Conservation (phyloP, 2,329 filamentous ascomycete genomes). For the Aspergillus niger region DNA sequence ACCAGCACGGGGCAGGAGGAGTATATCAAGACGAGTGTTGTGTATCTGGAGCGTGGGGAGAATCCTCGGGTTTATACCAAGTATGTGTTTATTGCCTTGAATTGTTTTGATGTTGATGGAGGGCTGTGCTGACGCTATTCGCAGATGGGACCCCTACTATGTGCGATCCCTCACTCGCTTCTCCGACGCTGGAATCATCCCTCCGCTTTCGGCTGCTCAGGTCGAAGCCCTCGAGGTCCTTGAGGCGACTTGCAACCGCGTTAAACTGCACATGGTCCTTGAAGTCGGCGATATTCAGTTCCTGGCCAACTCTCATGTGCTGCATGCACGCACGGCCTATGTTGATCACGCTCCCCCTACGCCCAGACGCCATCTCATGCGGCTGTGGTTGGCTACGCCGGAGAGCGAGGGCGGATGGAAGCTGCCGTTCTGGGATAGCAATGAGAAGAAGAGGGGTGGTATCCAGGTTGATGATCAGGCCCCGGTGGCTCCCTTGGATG, state of each 20-base stretch:
- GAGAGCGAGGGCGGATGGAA: conserved; percentile 83
- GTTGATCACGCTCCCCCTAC: conserved; percentile 68
- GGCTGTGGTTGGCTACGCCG: conserved; percentile 81
- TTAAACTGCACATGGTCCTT: conserved; percentile 80
- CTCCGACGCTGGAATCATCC: conserved; percentile 71
- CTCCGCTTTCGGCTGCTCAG: conserved; percentile 70
- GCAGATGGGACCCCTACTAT: conserved; percentile 80
- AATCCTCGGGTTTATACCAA: conserved; percentile 74
- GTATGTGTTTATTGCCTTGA: conserved; percentile 33
- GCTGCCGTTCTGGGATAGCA: conserved; percentile 76
- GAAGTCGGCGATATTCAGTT: conserved; percentile 90
- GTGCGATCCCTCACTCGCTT: conserved; percentile 75
- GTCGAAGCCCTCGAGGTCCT: conserved; percentile 67
- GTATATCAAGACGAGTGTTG: conserved; percentile 70
- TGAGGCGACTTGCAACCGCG: conserved; percentile 72
- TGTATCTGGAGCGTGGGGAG: conserved; percentile 73
- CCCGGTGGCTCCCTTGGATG: conserved; percentile 74
- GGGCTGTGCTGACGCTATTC: background rate
- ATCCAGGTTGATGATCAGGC: conserved; percentile 82
- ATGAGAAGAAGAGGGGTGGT: conserved; percentile 83
- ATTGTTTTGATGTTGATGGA: background rate
- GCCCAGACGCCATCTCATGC: conserved; percentile 75
- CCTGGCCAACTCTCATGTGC: conserved; percentile 74
- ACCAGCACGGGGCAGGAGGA: conserved; percentile 71
- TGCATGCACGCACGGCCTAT: conserved; percentile 82